phyloP scores from a whole-genome alignment of 2,329 filamentous ascomycete genomes.

The Claviceps sp. region DNA sequence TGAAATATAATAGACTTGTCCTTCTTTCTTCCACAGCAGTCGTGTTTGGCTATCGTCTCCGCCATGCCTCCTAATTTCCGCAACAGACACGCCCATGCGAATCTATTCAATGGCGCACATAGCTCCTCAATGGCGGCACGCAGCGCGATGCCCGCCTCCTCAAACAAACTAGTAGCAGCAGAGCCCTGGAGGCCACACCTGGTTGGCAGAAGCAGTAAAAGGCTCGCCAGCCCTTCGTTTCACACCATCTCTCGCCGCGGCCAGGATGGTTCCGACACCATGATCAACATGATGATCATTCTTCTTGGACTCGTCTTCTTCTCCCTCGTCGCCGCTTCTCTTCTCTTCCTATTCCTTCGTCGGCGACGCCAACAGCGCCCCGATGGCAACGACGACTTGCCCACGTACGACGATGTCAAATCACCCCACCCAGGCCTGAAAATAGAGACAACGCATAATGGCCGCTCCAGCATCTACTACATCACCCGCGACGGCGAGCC shows the following conservation, averaged over 20 bases:
- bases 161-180: slow-evolving; percentile 1
- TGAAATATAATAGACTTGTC: not conserved
- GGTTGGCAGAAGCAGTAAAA: slow-evolving; percentile 2
- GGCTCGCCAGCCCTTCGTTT: slow-evolving; percentile 5
- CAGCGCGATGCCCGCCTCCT: slow-evolving; percentile 5
- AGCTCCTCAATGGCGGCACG: slow-evolving; percentile 5
- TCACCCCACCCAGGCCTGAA: slow-evolving; percentile 39
- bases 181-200: slow-evolving; percentile 7
- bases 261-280: slow-evolving; percentile 39
- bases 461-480: slow-evolving; percentile 58
- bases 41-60: not conserved
- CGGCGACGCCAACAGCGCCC: slow-evolving; percentile 35
- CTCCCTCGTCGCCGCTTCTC: slow-evolving; percentile 51
- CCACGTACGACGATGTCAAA: slow-evolving; percentile 53
- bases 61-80: slow-evolving; percentile 7
- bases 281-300: slow-evolving; percentile 65
- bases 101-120: not conserved
- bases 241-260: slow-evolving; percentile 5
- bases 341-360: slow-evolving; percentile 61
- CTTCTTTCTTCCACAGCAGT: slow-evolving; percentile 7
- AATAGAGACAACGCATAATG: slow-evolving; percentile 41
- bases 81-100: not conserved
- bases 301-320: slow-evolving; percentile 68
- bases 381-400: slow-evolving; percentile 40
- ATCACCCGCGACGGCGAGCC: slow-evolving; percentile 65